Evolutionary conservation across 352 stramenopile genomes (phyloP), one percentile per base, ranked within the genome.

Genomic region (Phytophthora rubi): DNA sequence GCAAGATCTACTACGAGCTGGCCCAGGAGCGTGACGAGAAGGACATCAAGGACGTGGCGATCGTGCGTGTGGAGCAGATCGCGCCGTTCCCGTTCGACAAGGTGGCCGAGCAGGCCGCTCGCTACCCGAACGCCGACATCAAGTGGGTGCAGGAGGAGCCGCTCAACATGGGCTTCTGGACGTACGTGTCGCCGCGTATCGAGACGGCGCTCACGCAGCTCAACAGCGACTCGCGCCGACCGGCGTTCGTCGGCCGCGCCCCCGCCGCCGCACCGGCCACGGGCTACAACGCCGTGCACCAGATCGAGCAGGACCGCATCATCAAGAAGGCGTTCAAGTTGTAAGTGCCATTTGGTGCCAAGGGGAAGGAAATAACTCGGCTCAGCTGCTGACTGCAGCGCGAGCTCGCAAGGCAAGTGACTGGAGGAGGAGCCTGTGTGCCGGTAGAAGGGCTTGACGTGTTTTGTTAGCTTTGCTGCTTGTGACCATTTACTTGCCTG

Each of bases 1-100:
- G 97, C 33, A 98, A 99, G 81, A 92, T 99, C 68, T 99, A 99
- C 80, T 99, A 99, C 82, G 97, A 99, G 68, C 81, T 99, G 9
- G 74, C 92, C 15, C 72, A 90, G 35, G 94, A 98, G 73, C 85
- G 97, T 52, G 88, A 98, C 61, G 94, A 95, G 61, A 75, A 74
- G 77, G 82, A 91, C 47, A 88, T 93, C 21, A 82, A 91, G 59
- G 76, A 97, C 59, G 82, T 97, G 53, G 91, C 90, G 28, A 91
- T 99, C 70, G 83, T 98, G 67, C 90, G 97, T 55, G 80, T 99
- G 30, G 97, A 99, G 83, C 97, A 99, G 80, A 97, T 99, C 70
- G 94, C 97, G 53, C 97, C 97, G 16, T 99, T 99, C 82, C 92
- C 97, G 59, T 99, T 99, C 77, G 97, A 99, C 76, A 90, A 95